phyloP scores from a whole-genome alignment of 2,329 filamentous ascomycete species.

The Fusarium oligoseptatum region DNA sequence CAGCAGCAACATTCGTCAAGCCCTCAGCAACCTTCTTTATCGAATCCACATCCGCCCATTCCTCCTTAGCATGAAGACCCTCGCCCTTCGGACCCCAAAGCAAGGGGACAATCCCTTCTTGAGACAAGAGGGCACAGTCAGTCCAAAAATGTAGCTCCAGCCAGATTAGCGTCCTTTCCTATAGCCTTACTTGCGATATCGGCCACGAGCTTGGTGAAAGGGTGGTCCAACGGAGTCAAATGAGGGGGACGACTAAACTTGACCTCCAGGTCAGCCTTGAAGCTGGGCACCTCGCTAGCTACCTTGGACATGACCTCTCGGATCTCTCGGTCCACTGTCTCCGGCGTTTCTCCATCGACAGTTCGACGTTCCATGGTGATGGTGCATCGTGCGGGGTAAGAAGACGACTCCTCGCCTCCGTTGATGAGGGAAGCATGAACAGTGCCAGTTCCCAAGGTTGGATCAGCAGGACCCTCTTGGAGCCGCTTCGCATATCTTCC shows the following conservation, averaged over 20 bases:
- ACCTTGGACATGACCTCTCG: constrained; percentile 53
- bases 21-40: constrained; percentile 51
- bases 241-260: constrained; percentile 59
- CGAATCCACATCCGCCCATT: constrained; percentile 62
- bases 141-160: constrained; percentile 60
- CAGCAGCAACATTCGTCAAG: constrained; percentile 43
- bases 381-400: constrained; percentile 63
- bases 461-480: constrained; percentile 45
- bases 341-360: constrained; percentile 57
- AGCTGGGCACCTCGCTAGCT: constrained; percentile 49
- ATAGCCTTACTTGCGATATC: constrained; percentile 47
- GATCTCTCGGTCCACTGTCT: constrained; percentile 55
- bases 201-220: constrained; percentile 53
- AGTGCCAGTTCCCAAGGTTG: constrained; percentile 53
- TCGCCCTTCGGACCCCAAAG: constrained; percentile 62
- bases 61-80: constrained; percentile 64
- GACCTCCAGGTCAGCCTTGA: constrained; percentile 56
- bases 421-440: constrained; percentile 63
- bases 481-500: constrained; percentile 57
- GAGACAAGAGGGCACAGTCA: constrained; percentile 62
- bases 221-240: constrained; percentile 55
- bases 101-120: constrained; percentile 60
- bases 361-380: constrained; percentile 64
- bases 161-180: constrained; percentile 43
- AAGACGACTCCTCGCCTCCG: constrained; percentile 65